These are phyloP conservation scores for Streptanthus diversifolius DNA, from an alignment of 345 rosid species.

Conservation along the genomic window DNA sequence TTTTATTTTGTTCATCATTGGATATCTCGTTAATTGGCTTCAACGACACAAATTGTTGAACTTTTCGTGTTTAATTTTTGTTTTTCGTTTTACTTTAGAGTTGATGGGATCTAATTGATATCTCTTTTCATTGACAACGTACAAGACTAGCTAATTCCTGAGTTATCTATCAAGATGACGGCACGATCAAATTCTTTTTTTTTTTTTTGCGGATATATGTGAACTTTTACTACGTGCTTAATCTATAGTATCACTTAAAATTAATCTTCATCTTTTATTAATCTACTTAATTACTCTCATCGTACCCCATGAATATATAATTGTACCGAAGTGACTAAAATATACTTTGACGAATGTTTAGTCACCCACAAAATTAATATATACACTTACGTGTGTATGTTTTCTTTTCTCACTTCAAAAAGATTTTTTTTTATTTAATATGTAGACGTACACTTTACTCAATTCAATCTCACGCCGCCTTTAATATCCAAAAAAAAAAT, in stretches of 20 bases:
- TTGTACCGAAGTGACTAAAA: background rate
- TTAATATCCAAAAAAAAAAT: background rate
- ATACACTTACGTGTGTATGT: background rate
- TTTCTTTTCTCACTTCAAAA: background rate
- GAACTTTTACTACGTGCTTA: background rate
- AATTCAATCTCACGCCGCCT: conserved; percentile 28
- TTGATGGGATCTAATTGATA: background rate
- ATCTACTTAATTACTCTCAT: background rate
- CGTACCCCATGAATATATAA: background rate
- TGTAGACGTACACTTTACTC: conserved; percentile 34
- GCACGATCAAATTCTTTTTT: background rate
- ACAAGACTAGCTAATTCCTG: background rate
- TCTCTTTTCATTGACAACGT: background rate
- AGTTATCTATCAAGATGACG: background rate
- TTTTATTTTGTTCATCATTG: background rate
- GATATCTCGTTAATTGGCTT: background rate
- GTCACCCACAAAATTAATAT: background rate
- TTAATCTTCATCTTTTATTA: background rate
- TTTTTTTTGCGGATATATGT: background rate
- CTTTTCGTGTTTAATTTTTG: background rate
- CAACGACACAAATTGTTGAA: background rate
- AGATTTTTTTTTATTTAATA: background rate
- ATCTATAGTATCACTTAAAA: background rate
- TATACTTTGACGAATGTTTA: background rate
- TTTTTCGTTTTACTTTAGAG: background rate